Percentiles rank a stretch among this genome's conserved stretches.
These are phyloP conservation scores for Ganoderma leucocontextum DNA, from an alignment of 1,284 basidiomycete species.

Conservation along the genomic window DNA sequence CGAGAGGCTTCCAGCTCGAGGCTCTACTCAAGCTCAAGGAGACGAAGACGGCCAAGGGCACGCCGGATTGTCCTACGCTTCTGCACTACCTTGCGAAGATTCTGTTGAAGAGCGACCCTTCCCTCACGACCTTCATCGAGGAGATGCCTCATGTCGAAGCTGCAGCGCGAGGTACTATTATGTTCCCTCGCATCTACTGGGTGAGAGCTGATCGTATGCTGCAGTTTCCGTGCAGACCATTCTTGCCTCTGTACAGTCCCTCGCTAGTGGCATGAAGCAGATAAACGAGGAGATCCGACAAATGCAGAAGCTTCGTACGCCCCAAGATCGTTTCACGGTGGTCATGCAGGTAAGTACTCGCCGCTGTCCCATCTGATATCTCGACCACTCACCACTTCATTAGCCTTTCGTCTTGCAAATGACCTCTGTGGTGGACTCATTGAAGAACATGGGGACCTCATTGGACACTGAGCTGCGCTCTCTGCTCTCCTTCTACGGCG, in stretches of 20 bases:
- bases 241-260: conserved; percentile 62
- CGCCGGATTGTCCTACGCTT: conserved; percentile 80
- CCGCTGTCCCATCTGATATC: conserved; percentile 1
- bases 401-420: conserved; percentile 68
- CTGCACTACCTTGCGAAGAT: conserved; percentile 86
- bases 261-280: conserved; percentile 66
- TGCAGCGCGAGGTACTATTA: conserved; percentile 74
- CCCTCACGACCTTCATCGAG: conserved; percentile 78
- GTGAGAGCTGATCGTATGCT: neutral
- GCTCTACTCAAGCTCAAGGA: conserved; percentile 87
- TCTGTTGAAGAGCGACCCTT: conserved; percentile 74
- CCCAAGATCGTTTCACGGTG: conserved; percentile 67
- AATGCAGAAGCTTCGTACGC: conserved; percentile 45
- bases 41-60: conserved; percentile 78
- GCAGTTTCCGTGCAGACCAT: conserved; percentile 77
- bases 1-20: conserved; percentile 85
- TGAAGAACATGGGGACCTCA: conserved; percentile 66
- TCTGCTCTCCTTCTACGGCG: conserved; percentile 78
- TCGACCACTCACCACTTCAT: conserved; percentile 4
- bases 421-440: conserved; percentile 61
- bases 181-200: neutral
- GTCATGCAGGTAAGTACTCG: conserved; percentile 67
- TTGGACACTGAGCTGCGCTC: conserved; percentile 68
- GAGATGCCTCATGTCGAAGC: conserved; percentile 86
- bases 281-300: conserved; percentile 64